phyloP scores from a whole-genome alignment of 2,329 filamentous ascomycete genomes.

The Aplosporella prunicola region DNA sequence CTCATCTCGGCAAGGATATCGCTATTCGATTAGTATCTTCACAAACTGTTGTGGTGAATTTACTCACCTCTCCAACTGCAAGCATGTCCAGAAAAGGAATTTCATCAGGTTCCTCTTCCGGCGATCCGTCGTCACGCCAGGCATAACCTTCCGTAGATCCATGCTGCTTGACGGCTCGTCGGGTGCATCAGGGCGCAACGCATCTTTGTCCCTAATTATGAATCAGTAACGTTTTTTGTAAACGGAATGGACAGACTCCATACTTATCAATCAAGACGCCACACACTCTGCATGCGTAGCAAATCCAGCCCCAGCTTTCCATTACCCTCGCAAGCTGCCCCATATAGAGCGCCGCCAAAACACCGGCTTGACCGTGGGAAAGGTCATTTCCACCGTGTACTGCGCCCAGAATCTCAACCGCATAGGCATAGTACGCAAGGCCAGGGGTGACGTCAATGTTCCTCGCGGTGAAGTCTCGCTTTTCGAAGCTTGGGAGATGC shows the following conservation, averaged over 20 bases:
- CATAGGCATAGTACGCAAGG: conserved; percentile 79
- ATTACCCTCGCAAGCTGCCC: conserved; percentile 79
- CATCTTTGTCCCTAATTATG: conserved; percentile 5
- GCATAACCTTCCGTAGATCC: conserved; percentile 7
- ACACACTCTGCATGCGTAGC: conserved; percentile 48
- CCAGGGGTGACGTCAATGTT: conserved; percentile 86
- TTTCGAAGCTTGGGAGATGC: neutral
- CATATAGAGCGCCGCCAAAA: conserved; percentile 80
- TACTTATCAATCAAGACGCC: conserved; percentile 68
- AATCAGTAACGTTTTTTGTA: neutral
- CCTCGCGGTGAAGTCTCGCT: conserved; percentile 22
- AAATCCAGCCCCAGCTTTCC: conserved; percentile 70
- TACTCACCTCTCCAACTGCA: conserved; percentile 76
- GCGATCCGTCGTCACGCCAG: conserved; percentile 5
- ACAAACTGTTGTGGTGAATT: conserved; percentile 4
- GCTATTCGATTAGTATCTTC: conserved; percentile 45
- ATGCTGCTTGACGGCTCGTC: conserved; percentile 3
- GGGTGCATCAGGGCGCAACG: conserved; percentile 1
- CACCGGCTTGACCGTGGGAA: conserved; percentile 72
- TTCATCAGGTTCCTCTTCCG: conserved; percentile 32
- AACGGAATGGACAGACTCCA: conserved; percentile 13
- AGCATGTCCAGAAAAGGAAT: conserved; percentile 82
- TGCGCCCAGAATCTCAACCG: conserved; percentile 76
- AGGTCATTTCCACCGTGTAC: conserved; percentile 70
- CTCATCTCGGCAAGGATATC: conserved; percentile 85